These are phyloP conservation scores for Martensiomyces pterosporus DNA, from an alignment of 192 early-diverging fungal genomes.

Conservation along the genomic window DNA sequence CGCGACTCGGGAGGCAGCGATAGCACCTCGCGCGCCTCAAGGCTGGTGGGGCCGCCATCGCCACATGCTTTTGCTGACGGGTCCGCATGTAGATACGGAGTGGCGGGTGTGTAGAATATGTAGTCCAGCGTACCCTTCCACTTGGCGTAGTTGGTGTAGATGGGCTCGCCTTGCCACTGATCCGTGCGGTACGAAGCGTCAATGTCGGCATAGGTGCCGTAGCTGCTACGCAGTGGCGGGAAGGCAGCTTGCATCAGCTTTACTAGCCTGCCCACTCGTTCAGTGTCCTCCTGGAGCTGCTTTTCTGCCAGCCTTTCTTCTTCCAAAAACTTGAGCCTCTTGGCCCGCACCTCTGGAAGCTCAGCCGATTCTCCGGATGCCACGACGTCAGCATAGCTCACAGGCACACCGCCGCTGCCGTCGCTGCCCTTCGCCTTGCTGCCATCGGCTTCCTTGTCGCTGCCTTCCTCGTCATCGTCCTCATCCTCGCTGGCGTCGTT, in stretches of 20 bases:
- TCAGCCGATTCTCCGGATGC: constrained; percentile 13
- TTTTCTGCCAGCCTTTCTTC: constrained; percentile 23
- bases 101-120: constrained; percentile 27
- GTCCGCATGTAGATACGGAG: too few relatives aligned
- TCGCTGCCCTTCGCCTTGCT: background rate
- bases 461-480: background rate
- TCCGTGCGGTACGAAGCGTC: constrained; percentile 36
- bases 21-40: constrained; percentile 23
- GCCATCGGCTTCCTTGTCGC: constrained; percentile 2
- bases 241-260: constrained; percentile 12
- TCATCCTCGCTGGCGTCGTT: background rate
- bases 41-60: background rate
- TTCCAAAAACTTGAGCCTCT: constrained; percentile 23
- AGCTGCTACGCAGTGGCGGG: constrained; percentile 34
- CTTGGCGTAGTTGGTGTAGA: constrained; percentile 43
- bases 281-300: constrained; percentile 20
- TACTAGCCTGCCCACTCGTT: constrained; percentile 22
- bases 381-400: constrained; percentile 31
- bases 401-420: too few relatives aligned
- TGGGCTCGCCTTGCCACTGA: constrained; percentile 50
- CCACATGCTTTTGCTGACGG: background rate
- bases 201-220: constrained; percentile 36
- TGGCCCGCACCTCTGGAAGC: constrained; percentile 6
- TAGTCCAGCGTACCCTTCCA: constrained; percentile 53
- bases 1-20: constrained; percentile 25